A percentile compares a stretch with the other conserved stretches of the same genome.
Conservation (phyloP, 2,329 filamentous ascomycete species). For the Aurifilum marmelostoma region DNA sequence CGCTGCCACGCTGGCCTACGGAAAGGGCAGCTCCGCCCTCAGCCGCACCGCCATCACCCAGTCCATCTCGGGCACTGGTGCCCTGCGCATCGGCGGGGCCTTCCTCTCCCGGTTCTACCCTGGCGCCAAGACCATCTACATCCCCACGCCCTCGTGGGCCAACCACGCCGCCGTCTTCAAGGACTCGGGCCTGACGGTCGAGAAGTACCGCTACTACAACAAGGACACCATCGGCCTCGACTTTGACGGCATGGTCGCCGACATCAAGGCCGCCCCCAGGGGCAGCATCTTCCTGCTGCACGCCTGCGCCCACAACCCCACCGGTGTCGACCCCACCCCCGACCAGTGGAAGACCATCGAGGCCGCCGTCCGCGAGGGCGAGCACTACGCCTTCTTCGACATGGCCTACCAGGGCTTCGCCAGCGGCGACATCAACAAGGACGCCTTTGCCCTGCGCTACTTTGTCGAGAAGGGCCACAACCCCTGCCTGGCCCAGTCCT, state of each 20-base stretch:
- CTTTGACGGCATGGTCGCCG: conserved; percentile 89
- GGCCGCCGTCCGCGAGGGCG: conserved; percentile 79
- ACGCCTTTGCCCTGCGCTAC: conserved; percentile 91
- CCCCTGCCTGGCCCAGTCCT: conserved; percentile 86
- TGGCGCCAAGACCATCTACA: conserved; percentile 91
- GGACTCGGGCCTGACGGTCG: conserved; percentile 86
- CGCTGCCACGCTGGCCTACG: conserved; percentile 89
- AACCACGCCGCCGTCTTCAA: conserved; percentile 98
- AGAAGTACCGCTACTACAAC: conserved; percentile 99
- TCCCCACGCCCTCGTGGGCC: conserved; percentile 94
- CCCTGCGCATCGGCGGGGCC: conserved; percentile 89
- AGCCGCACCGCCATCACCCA: conserved; percentile 88
- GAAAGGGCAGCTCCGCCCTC: conserved; percentile 75
- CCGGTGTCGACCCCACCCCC: conserved; percentile 88
- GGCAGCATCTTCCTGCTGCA: conserved; percentile 92
- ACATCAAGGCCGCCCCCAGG: conserved; percentile 86
- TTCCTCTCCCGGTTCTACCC: conserved; percentile 94
- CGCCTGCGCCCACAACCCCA: conserved; percentile 97
- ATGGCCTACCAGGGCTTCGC: conserved; percentile 99
- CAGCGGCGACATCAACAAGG: conserved; percentile 85
- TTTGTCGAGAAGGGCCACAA: conserved; percentile 93
- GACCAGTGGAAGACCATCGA: conserved; percentile 94
- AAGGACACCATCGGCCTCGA: conserved; percentile 98
- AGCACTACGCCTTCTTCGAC: conserved; percentile 96
- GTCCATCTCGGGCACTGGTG: conserved; percentile 97